These are phyloP conservation scores for Cordyceps cateniannulata DNA, from an alignment of 2,329 filamentous ascomycete species.

Conservation along the genomic window DNA sequence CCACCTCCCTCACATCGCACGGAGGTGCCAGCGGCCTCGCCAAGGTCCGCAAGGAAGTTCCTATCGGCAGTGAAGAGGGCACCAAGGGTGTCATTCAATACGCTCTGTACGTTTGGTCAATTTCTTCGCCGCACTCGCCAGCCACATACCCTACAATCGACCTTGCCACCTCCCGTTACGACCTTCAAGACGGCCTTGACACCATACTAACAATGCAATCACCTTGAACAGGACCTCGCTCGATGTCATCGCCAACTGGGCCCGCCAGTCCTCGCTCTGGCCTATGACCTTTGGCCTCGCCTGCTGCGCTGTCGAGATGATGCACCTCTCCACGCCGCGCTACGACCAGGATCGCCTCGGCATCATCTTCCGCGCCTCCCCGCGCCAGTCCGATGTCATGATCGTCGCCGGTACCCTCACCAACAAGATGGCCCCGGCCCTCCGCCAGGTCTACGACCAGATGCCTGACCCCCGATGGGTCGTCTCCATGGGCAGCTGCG, in stretches of 20 bases:
- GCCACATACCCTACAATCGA: not conserved
- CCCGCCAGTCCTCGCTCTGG: conserved; percentile 77
- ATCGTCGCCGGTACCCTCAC: conserved; percentile 88
- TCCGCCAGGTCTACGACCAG: conserved; percentile 90
- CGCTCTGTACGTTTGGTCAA: conserved; percentile 61
- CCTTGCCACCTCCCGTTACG: not conserved
- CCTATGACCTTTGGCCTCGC: conserved; percentile 84
- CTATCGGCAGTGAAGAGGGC: conserved; percentile 68
- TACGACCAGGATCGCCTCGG: conserved; percentile 86
- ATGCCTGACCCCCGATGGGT: conserved; percentile 92
- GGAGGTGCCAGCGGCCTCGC: conserved; percentile 46
- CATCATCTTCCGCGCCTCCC: conserved; percentile 85
- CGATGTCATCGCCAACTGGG: conserved; percentile 78
- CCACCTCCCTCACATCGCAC: conserved; percentile 49
- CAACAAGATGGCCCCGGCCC: conserved; percentile 92
- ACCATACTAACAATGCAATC: too few species aligned
- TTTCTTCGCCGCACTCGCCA: not conserved
- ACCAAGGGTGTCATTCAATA: conserved; percentile 80
- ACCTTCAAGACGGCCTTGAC: too few species aligned
- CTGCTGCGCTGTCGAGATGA: conserved; percentile 89
- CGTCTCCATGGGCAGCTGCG: conserved; percentile 75
- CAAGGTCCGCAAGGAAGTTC: conserved; percentile 62
- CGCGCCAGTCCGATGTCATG: conserved; percentile 86
- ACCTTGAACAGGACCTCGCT: conserved; percentile 56
- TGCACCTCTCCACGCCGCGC: conserved; percentile 80